These are phyloP conservation scores for Exophiala calicioides DNA, from an alignment of 2,329 filamentous ascomycete genomes.

Conservation along the genomic window DNA sequence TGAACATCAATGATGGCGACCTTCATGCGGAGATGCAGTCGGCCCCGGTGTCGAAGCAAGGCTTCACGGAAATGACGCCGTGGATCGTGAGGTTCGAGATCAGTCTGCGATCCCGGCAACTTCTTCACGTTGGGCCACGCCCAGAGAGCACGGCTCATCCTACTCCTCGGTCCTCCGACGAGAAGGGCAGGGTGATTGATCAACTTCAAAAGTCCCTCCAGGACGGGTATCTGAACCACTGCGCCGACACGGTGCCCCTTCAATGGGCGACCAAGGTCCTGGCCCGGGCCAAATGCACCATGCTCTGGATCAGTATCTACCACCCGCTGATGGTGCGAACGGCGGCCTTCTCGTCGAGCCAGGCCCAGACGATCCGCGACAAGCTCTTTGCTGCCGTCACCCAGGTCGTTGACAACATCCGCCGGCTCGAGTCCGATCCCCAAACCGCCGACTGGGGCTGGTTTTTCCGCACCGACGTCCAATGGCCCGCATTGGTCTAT, in stretches of 20 bases:
- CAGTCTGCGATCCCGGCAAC: neutral
- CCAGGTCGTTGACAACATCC: neutral
- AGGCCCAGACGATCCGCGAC: neutral
- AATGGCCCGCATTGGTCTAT: constrained; percentile 54
- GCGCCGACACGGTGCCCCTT: neutral
- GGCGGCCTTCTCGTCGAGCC: too few species aligned
- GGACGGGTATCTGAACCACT: neutral
- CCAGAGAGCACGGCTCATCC: too few species aligned
- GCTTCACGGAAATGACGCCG: constrained; percentile 47
- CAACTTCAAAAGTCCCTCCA: neutral
- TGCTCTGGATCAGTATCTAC: neutral
- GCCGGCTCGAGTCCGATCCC: neutral
- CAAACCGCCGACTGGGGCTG: neutral
- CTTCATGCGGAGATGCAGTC: constrained; percentile 50
- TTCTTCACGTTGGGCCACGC: too few species aligned
- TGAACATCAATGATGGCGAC: constrained; percentile 56
- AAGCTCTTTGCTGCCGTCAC: neutral
- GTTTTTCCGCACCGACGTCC: constrained; percentile 40
- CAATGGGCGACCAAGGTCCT: neutral
- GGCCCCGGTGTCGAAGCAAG: constrained; percentile 49
- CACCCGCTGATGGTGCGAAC: too few species aligned
- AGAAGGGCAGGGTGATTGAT: neutral
- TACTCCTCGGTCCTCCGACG: too few species aligned
- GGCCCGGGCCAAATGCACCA: neutral
- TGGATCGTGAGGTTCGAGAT: neutral